Evolutionary conservation across 805 yeast species (phyloP).

Genomic region (Starmerella bacillaris): DNA sequence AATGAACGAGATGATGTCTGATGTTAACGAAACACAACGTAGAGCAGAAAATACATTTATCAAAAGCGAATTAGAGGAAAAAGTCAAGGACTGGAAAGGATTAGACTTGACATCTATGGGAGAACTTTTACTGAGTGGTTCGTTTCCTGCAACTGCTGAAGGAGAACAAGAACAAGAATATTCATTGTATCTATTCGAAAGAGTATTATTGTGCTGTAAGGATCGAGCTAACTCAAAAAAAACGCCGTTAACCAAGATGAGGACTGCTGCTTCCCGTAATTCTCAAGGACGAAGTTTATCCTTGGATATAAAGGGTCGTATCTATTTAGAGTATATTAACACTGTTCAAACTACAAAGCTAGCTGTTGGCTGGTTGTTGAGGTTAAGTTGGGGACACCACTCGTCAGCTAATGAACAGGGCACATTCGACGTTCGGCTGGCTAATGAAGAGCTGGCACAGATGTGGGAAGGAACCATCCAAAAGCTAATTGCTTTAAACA

Average conservation of each 20-base stretch:
- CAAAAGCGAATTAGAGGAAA: slow-evolving; percentile 46
- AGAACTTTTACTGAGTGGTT: slow-evolving; percentile 58
- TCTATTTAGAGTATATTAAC: slow-evolving; percentile 51
- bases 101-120: slow-evolving; percentile 67
- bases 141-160: slow-evolving; percentile 35
- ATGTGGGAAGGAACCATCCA: slow-evolving; percentile 47
- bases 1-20: slow-evolving; percentile 66
- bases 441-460: slow-evolving; percentile 62
- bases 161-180: slow-evolving; percentile 67
- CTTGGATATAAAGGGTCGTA: slow-evolving; percentile 60
- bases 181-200: slow-evolving; percentile 75
- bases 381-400: slow-evolving; percentile 21
- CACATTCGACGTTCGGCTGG: slow-evolving; percentile 61
- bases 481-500: slow-evolving; percentile 4
- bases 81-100: slow-evolving; percentile 86
- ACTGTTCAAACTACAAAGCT: slow-evolving; percentile 24
- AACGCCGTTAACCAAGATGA: slow-evolving; percentile 33
- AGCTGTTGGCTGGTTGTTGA: slow-evolving; percentile 19
- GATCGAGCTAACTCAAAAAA: slow-evolving; percentile 35
- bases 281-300: slow-evolving; percentile 16
- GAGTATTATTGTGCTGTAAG: slow-evolving; percentile 43
- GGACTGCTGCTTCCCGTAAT: slow-evolving; percentile 20
- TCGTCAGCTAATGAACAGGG: slow-evolving; percentile 71
- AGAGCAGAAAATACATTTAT: slow-evolving; percentile 68
- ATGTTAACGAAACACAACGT: slow-evolving; percentile 87